Evolutionary conservation across 306 rosid genomes (phyloP).

Genomic region (Psophocarpus tetragonolobus): DNA sequence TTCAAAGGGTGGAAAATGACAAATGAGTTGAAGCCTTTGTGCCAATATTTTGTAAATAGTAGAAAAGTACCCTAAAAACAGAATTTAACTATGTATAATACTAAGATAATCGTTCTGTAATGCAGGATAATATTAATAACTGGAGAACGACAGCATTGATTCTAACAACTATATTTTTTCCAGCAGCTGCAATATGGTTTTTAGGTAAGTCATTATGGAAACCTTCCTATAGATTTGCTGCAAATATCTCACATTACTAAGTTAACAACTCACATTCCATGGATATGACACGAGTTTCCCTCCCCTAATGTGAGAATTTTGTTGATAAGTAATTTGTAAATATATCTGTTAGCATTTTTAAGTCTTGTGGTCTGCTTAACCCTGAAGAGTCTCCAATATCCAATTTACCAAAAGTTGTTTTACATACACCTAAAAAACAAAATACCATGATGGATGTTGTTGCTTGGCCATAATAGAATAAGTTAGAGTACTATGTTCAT

Average conservation of each 20-base stretch:
- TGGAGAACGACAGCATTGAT: constrained; percentile 82
- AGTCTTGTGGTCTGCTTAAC: no score
- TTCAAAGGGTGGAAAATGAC: background rate
- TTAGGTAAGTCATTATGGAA: constrained; percentile 50
- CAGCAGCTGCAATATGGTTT: constrained; percentile 81
- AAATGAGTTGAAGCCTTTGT: background rate
- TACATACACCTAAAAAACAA: no score
- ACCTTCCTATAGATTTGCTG: constrained; percentile 15
- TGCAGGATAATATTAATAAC: constrained; percentile 73
- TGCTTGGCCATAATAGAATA: background rate
- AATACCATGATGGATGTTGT: background rate
- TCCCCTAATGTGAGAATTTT: no score
- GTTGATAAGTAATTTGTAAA: no score
- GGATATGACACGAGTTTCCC: no score
- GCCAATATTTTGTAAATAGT: background rate
- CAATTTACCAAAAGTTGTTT: no score
- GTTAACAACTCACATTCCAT: background rate
- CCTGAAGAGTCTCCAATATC: no score
- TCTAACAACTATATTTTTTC: constrained; percentile 71
- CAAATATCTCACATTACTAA: background rate
- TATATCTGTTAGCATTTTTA: no score
- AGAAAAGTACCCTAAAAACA: no score
- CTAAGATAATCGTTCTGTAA: background rate
- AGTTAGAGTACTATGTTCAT: background rate
- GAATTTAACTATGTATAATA: no score